Base-by-base conservation (phyloP, 1,284 basidiomycete species). In the Ustilago shanxiensis region DNA sequence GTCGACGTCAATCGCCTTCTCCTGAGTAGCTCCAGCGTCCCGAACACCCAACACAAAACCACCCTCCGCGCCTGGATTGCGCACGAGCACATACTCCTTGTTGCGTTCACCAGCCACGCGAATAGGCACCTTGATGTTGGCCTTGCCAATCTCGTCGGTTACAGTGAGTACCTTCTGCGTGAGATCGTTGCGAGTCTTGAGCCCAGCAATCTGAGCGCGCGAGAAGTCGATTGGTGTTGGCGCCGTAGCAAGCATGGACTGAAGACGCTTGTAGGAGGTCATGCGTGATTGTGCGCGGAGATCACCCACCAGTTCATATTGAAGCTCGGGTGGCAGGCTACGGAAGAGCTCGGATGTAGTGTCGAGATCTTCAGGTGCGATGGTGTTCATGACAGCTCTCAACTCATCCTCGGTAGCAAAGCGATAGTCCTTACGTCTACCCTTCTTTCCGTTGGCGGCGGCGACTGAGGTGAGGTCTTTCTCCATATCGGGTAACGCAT, bases 231-330 rank as follows among this genome's bases (percentile, higher is more conserved):
- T 89, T 0, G 96, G 91, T 0, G 95, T 96, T 1, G 89, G 89
- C 0, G 95, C 90, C 13, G 89, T 90, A 52, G 89, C 89, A 8
- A 98, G 88, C 97, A 99, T 99, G 63, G 92, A 91, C 80, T 96
- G 93, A 33, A 99, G 88, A 11, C 97, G 92, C 57, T 91, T 91
- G 87, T 95, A 93, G 6, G 94, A 97, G 8, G 95, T 96, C 86
- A 97, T 95, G 2, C 97, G 90, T 1, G 95, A 98, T 85, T 95
- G 95, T 50, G 96, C 88, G 5, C 95, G 91, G 65, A 98, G 88
- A 87, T 99, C 97, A 65, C 96, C 96, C 31, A 99, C 92, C 77
- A 99, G 95, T 88, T 99, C 97, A 87, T 99, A 99, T 85, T 99
- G 95, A 24, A 97, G 91, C 86, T 98, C 95, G 0, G 94, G 94